Percentiles rank a stretch among this genome's conserved stretches.
These are phyloP conservation scores for Talaromyces verruculosus DNA, from an alignment of 2,329 filamentous ascomycete species.

Conservation along the genomic window DNA sequence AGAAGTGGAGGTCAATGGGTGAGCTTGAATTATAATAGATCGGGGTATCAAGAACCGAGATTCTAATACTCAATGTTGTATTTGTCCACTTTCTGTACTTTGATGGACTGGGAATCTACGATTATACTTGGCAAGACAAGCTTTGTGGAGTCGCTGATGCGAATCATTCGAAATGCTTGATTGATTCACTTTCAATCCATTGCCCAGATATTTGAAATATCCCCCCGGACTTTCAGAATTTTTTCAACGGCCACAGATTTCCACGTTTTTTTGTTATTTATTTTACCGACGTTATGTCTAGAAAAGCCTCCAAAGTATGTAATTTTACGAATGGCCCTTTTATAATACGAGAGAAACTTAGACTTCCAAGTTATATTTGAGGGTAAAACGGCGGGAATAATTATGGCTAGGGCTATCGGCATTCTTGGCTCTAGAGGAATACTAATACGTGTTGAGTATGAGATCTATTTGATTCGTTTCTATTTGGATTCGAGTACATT, in stretches of 20 bases:
- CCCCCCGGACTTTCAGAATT: no score
- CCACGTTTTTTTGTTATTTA: no score
- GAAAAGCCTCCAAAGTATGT: no score
- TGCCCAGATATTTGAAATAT: not conserved
- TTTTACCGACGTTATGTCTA: no score
- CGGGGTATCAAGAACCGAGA: not conserved
- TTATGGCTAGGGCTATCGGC: not conserved
- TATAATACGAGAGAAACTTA: no score
- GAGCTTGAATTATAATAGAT: not conserved
- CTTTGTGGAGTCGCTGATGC: not conserved
- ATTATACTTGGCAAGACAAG: not conserved
- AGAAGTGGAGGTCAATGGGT: not conserved
- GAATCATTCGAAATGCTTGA: not conserved
- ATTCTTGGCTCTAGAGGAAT: no score
- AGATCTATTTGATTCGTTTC: no score
- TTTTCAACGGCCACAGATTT: no score
- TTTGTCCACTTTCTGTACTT: not conserved
- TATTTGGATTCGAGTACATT: no score
- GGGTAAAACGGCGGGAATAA: not conserved
- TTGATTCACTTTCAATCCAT: not conserved
- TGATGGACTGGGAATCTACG: not conserved
- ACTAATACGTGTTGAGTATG: no score
- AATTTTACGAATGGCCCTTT: no score
- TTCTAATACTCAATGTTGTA: not conserved
- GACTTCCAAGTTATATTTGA: no score